Base-by-base conservation (phyloP, 306 rosid species). In the Datisca glomerata region DNA sequence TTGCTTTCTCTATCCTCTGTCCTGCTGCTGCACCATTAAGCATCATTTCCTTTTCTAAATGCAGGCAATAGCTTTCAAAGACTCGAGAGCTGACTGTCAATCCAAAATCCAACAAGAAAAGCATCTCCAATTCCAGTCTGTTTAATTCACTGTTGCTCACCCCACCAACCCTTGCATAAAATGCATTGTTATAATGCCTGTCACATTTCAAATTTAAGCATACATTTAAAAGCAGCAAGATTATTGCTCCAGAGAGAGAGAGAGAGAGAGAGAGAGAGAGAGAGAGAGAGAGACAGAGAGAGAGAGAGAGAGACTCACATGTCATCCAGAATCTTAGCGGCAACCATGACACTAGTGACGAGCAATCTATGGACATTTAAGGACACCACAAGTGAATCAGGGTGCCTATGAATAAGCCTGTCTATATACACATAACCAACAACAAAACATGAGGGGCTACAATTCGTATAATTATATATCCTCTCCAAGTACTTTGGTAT, bases 271-370 rank as follows among this genome's bases (percentile, higher is more conserved):
- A 6, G n/a, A 4, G 4, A 25, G 8, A 25, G 4, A 4, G 4
- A 8, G 31, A 25, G 31, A 25, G 31, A 4, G 21, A 19, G 7
- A 17, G 19, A 45, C 12, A 29, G 35, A 29, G 24, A 28, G 18
- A 50, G 39, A 37, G 32, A 6, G 9, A 53, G 40, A 24, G 46
- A 27, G 62, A 68, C 94, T 89, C 64, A 84, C 97, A 56, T 86
- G 47, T 89, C 97, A 59, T 89, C 97, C 4, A 89, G 81, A 73
- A 80, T 70, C 81, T 89, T 89, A 45, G 97, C 83, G 58, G 97
- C 97, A 12, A 89, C 72, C 95, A 89, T 72, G 52, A 77, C 51
- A 43, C 81, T 60, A 15, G 97, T 77, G 52, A 84, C 79, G 14
- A 84, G 65, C 60, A 89, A 45, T 21, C 97, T 65, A 58, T 89